Conservation (phyloP, 2,329 filamentous ascomycete genomes). For the Aspergillus eucalypticola region DNA sequence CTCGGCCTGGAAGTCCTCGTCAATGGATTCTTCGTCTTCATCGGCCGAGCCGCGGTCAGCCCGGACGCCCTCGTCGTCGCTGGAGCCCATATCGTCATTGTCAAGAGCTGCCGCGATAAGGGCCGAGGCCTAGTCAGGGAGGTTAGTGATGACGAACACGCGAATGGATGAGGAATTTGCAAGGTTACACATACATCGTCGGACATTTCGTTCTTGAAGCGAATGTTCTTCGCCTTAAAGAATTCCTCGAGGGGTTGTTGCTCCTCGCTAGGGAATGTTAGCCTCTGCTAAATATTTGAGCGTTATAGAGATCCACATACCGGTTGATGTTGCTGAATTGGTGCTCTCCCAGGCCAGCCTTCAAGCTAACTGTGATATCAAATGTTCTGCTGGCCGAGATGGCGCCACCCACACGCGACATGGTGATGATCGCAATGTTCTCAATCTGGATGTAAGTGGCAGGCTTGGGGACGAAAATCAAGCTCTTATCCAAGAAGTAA, state of each 20-base stretch:
- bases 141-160: constrained; percentile 24
- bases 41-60: constrained; percentile 87
- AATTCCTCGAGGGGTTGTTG: constrained; percentile 95
- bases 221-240: constrained; percentile 92
- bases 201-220: constrained; percentile 98
- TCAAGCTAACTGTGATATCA: constrained; percentile 91
- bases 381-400: constrained; percentile 94
- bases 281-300: constrained; percentile 10
- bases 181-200: constrained; percentile 70
- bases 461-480: constrained; percentile 98
- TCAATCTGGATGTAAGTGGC: constrained; percentile 97
- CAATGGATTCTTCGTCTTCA: constrained; percentile 91
- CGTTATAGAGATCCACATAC: constrained; percentile 33
- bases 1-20: constrained; percentile 93
- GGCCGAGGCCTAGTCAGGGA: constrained; percentile 49
- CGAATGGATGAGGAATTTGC: background rate
- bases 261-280: constrained; percentile 65
- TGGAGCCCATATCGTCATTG: constrained; percentile 77
- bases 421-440: constrained; percentile 85
- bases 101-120: constrained; percentile 78
- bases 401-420: constrained; percentile 92
- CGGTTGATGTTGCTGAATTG: constrained; percentile 99
- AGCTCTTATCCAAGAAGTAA: constrained; percentile 95
- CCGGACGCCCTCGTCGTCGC: constrained; percentile 73
- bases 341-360: constrained; percentile 80